Evolutionary conservation across 257 asterid genomes (phyloP), one percentile per base, ranked within the genome.

Genomic region (Salvia splendens): DNA sequence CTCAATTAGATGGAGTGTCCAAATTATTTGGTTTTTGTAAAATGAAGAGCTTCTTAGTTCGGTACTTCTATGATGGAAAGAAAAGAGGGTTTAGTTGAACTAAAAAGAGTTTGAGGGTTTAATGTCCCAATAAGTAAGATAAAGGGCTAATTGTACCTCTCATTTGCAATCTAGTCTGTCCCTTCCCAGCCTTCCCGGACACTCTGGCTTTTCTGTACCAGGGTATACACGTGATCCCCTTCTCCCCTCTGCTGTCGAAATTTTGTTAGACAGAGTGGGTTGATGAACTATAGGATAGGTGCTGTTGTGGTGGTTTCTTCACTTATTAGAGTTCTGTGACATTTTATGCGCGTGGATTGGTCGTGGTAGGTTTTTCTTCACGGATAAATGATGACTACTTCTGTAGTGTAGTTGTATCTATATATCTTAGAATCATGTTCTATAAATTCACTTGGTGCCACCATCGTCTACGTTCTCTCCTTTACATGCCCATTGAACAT

Each of bases 401-500:
- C 32, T 38, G 8, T 38, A 42, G 46, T 41, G 38, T 66, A 38
- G 43, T 42, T 48, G 20, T 71, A 58, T 14, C 2, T n/a, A 30
- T 58, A 43, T 36, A 11, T 73, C 12, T 16, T 70, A 62, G 32
- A 17, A 11, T 69, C 43, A 61, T 40, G 24, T 48, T 65, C 16
- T 61, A 62, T 45, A 40, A 50, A 15, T 32, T 57, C 70, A 35
- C 30, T 61, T 61, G 12, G 14, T 49, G 12, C 67, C 12, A 30
- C 6, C 12, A 6, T 45, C 12, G 45, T 38, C 9, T 65, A 40
- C 30, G 1, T 24, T 45, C 47, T 54, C 11, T 1, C 14, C 16
- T 36, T 65, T 15, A 36, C 16, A 47, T 65, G 33, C 60, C 36
- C 35, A 24, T 24, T 24, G 30, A 24, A 28, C 56, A 6, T 47